phyloP scores from a whole-genome alignment of 805 yeast genomes.

The Yarrowia divulgata region DNA sequence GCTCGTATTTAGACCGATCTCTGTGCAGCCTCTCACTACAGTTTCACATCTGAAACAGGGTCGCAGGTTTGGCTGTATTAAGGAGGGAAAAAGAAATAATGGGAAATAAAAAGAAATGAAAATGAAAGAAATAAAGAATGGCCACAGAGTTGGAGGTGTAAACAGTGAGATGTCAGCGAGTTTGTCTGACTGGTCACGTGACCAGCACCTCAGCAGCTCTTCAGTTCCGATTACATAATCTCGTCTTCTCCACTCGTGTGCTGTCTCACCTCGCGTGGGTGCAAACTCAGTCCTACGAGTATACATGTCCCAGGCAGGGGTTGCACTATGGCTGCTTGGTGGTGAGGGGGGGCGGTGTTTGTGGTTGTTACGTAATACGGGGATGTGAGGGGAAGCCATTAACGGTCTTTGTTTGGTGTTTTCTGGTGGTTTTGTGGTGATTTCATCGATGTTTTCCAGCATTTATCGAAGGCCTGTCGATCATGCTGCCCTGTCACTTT shows the following conservation, averaged over 20 bases:
- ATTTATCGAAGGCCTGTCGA: no score
- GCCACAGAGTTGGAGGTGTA: background rate
- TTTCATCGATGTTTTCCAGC: no score
- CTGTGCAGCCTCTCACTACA: no score
- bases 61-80: background rate
- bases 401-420: no score
- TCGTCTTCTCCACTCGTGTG: slow-evolving; percentile 13
- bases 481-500: no score
- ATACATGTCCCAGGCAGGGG: slow-evolving; percentile 24
- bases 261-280: slow-evolving; percentile 28
- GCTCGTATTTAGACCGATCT: no score
- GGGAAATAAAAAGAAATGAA: background rate
- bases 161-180: no score
- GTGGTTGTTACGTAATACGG: no score
- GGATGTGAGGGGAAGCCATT: no score
- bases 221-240: background rate
- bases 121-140: no score
- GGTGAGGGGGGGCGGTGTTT: background rate
- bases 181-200: background rate
- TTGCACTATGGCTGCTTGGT: slow-evolving; percentile 23
- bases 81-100: slow-evolving; percentile 1
- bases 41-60: slow-evolving; percentile 26
- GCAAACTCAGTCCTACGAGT: background rate
- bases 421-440: no score
- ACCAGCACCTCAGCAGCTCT: background rate